Evolutionary conservation across 1,284 basidiomycete genomes (phyloP).

Genomic region (Meira miltonrushii): DNA sequence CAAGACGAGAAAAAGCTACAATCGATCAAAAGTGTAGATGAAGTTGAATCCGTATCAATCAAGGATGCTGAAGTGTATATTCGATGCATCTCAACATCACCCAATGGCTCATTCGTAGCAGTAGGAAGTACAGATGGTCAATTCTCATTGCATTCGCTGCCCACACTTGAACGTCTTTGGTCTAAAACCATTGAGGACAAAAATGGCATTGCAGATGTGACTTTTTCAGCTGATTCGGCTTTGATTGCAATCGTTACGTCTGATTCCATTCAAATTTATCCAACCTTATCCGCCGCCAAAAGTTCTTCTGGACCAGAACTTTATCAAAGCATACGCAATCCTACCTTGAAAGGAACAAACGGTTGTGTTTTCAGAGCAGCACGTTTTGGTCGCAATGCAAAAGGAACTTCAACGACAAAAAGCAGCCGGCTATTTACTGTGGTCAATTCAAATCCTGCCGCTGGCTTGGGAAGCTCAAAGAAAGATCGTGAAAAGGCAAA

Average conservation of each 20-base stretch:
- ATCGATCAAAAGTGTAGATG: constrained; percentile 18
- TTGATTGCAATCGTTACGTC: constrained; percentile 26
- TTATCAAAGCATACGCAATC: constrained; percentile 44
- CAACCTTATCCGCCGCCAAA: neutral
- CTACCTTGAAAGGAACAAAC: constrained; percentile 37
- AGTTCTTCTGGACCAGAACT: constrained; percentile 5
- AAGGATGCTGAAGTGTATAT: constrained; percentile 36
- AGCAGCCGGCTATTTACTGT: constrained; percentile 39
- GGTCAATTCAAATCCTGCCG: constrained; percentile 33
- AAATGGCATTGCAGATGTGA: constrained; percentile 41
- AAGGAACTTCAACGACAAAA: constrained; percentile 16
- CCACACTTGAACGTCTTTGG: constrained; percentile 34
- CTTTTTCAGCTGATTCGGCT: constrained; percentile 42
- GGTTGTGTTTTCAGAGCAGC: constrained; percentile 42
- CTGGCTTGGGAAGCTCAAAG: constrained; percentile 18
- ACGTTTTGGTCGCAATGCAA: constrained; percentile 22
- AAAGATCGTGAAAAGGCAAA: constrained; percentile 22
- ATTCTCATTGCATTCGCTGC: constrained; percentile 37
- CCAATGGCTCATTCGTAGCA: constrained; percentile 34
- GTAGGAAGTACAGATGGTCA: constrained; percentile 38
- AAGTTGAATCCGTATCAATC: constrained; percentile 22
- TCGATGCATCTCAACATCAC: constrained; percentile 25
- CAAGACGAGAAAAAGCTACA: neutral
- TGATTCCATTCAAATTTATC: constrained; percentile 2
- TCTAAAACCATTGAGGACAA: constrained; percentile 12